phyloP scores from a whole-genome alignment of 306 rosid species.

The Carpinus fangiana region DNA sequence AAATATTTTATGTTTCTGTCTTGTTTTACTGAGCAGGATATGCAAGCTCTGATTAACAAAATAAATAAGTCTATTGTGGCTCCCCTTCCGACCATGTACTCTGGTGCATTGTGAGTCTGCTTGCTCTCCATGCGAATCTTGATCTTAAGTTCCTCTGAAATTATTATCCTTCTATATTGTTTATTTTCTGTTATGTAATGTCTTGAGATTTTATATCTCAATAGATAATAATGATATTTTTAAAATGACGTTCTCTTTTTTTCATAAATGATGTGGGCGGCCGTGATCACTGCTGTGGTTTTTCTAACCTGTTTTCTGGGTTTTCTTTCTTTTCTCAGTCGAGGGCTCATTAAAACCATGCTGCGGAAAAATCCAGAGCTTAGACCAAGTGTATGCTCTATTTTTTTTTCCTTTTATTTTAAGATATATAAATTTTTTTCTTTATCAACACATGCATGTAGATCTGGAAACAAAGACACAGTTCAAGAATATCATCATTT shows the following conservation, averaged over 20 bases:
- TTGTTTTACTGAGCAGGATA: conserved; percentile 72
- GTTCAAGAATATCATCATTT: not conserved
- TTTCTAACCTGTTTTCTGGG: conserved; percentile 11
- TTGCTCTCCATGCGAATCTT: conserved; percentile 13
- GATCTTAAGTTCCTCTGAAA: conserved; percentile 12
- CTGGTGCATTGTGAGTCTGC: conserved; percentile 80
- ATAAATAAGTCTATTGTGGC: conserved; percentile 93
- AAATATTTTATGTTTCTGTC: conserved; percentile 14
- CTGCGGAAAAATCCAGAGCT: conserved; percentile 99
- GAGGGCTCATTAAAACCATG: conserved; percentile 95
- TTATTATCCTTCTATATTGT: not conserved
- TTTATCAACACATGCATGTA: conserved; percentile 1
- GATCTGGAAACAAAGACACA: not conserved
- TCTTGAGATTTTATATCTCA: not conserved
- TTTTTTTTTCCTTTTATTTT: not conserved
- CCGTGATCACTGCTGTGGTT: conserved; percentile 18
- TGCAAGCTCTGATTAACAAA: conserved; percentile 93
- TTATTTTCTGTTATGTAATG: not conserved
- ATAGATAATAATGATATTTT: not conserved
- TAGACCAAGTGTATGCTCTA: conserved; percentile 81
- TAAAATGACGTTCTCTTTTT: not conserved
- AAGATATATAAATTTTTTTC: not conserved
- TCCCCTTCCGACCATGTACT: conserved; percentile 91
- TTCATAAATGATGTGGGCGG: not conserved
- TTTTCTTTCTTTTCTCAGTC: conserved; percentile 59